Evolutionary conservation across 176 grass and related monocot genomes (phyloP).

Genomic region (Ampelocalamus luodianensis): DNA sequence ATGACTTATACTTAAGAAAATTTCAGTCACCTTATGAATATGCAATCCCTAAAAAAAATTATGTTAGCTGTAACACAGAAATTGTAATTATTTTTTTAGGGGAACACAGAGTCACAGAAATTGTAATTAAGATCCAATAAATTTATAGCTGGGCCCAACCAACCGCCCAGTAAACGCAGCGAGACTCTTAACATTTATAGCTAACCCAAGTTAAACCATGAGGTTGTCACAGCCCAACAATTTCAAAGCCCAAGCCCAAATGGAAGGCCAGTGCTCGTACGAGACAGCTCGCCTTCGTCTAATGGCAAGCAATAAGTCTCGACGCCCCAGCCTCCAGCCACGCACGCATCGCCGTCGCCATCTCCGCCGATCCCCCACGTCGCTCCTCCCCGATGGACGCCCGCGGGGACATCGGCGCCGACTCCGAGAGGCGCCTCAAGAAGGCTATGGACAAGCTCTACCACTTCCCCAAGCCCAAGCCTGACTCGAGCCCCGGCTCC

Average conservation of each 20-base stretch:
- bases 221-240: background rate
- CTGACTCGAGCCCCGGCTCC: conserved; percentile 42
- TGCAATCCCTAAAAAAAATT: too few species aligned
- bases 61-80: too few species aligned
- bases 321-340: conserved; percentile 13
- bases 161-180: background rate
- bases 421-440: conserved; percentile 83
- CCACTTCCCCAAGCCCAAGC: conserved; percentile 72
- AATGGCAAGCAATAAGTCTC: background rate
- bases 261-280: background rate
- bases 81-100: too few species aligned
- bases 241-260: background rate
- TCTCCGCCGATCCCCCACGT: conserved; percentile 25
- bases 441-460: conserved; percentile 97
- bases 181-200: background rate
- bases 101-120: too few species aligned
- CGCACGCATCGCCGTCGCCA: conserved; percentile 44
- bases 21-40: too few species aligned
- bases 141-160: too few species aligned
- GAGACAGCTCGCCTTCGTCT: background rate
- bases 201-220: background rate
- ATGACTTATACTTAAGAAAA: too few species aligned
- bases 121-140: too few species aligned
- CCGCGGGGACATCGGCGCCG: conserved; percentile 51
- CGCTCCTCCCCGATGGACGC: conserved; percentile 43